A percentile compares a stretch with the other conserved stretches of the same genome.
Conservation (phyloP, 495 filamentous ascomycete species). For the Amniculicola lignicola region DNA sequence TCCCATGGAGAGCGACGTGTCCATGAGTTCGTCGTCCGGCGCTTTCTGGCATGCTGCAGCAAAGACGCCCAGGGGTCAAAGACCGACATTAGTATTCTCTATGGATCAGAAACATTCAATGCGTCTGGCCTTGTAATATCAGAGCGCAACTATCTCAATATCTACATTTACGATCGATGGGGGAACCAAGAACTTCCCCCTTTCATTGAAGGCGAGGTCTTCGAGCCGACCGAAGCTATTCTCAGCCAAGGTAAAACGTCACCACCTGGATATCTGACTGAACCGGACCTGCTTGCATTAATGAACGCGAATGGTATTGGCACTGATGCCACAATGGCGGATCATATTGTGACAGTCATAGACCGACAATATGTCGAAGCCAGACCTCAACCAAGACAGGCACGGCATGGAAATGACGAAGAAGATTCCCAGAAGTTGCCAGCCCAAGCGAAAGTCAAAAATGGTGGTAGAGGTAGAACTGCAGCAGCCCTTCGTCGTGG, state of each 20-base stretch:
- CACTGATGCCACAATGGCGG: conserved; percentile 96
- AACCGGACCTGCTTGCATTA: conserved; percentile 87
- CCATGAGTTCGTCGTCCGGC: conserved; percentile 86
- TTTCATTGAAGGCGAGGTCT: conserved; percentile 71
- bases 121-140: conserved; percentile 80
- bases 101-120: conserved; percentile 77
- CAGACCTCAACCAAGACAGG: conserved; percentile 30
- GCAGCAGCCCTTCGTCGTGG: conserved; percentile 36
- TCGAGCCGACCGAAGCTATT: conserved; percentile 83
- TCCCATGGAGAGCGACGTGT: conserved; percentile 65
- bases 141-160: conserved; percentile 86
- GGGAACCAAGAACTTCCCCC: conserved; percentile 75
- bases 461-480: conserved; percentile 43
- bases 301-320: conserved; percentile 99
- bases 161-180: conserved; percentile 95
- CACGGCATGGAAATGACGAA: conserved; percentile 13
- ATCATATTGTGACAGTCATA: conserved; percentile 93
- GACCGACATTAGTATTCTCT: conserved; percentile 77
- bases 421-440: conserved; percentile 9
- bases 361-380: conserved; percentile 75
- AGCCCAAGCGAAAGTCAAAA: conserved; percentile 26
- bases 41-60: conserved; percentile 93
- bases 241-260: conserved; percentile 85
- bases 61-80: conserved; percentile 82
- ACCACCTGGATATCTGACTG: conserved; percentile 80